These are phyloP conservation scores for Mycena chlorophos DNA, from an alignment of 768 basidiomycete species.

Conservation along the genomic window DNA sequence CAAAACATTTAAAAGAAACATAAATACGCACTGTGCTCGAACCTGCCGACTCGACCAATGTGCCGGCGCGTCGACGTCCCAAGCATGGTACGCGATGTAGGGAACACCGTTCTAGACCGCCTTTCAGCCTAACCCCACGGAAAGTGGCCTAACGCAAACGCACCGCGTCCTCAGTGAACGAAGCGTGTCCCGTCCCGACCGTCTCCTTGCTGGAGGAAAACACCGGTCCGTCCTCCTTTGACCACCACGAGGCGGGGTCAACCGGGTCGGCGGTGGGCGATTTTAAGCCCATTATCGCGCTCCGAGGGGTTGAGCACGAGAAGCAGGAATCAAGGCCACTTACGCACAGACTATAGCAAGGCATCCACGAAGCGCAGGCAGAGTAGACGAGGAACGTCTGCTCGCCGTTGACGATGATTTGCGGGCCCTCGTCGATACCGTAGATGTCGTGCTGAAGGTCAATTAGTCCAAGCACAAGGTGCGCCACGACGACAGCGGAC, in stretches of 20 bases:
- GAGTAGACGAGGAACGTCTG: slow-evolving; percentile 10
- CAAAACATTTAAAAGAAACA: background rate
- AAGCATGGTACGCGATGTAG: slow-evolving; percentile 9
- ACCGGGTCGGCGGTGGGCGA: slow-evolving; percentile 49
- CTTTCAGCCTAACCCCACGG: background rate
- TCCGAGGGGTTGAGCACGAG: background rate
- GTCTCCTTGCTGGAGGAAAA: slow-evolving; percentile 2
- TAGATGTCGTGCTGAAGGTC: slow-evolving; percentile 3
- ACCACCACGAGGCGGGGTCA: slow-evolving; percentile 23
- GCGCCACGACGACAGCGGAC: background rate
- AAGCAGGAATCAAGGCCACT: background rate
- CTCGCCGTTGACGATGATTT: slow-evolving; percentile 2
- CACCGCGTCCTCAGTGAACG: slow-evolving; percentile 10
- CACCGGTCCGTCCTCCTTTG: slow-evolving; percentile 11
- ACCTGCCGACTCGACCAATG: slow-evolving; percentile 10
- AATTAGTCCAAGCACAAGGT: background rate
- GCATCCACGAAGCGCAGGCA: slow-evolving; percentile 2
- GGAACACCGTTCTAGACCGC: background rate
- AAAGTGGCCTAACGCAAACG: background rate
- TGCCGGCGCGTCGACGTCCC: slow-evolving; percentile 9
- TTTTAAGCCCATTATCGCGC: slow-evolving; percentile 7
- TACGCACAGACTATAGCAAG: slow-evolving; percentile 2
- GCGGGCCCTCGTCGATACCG: slow-evolving; percentile 9
- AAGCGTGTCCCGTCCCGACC: slow-evolving; percentile 12
- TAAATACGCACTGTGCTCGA: slow-evolving; percentile 4